Base-by-base conservation (phyloP, 1,139 yeast genomes). In the Casaregolazyma suthepensis region DNA sequence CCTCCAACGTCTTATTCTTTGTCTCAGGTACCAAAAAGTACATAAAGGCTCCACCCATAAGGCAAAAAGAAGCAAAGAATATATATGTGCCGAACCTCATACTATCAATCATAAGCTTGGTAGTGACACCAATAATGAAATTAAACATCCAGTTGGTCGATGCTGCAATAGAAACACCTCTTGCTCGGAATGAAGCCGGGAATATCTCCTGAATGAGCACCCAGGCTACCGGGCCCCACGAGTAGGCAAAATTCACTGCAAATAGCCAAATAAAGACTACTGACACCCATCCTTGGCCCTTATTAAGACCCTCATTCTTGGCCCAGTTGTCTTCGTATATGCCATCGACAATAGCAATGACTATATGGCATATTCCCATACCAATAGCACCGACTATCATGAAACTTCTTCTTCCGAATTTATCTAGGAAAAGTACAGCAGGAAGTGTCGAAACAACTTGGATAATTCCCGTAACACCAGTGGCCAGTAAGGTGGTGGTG, bases 171-270 rank as follows among this genome's bases (percentile, higher is more conserved):
- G 91, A 82, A 58, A 85, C 84, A 12, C 90, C 86, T 69, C 83
- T 83, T 63, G 86, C 88, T 71, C 95, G 77, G 56, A 84, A 80
- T 56, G 83, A 78, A 59, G 86, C 76, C 54, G 89, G 84, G 75
- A 78, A 86, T 56, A 84, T 76, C 69, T 87, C 95, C 37, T 88
- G 86, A 59, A 84, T 76, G 57, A 85, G 74, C 50, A 87, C 90
- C 93, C 93, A 86, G 44, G 82, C 80, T 55, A 82, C 75, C 46
- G 91, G 91, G 65, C 93, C 94, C 91, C 91, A 86, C 37, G 90
- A 77, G 53, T 87, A 75, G 29, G 91, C 91, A 66, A 85, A 85
- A 67, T 80, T 82, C 31, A 86, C 81, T 66, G 85, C 85, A 65
- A 83, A 85, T 45, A 81, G 70, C 76, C 90, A 85, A 44, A 82